Conservation (phyloP, 257 asterid genomes). For the Solanum appendiculatum region DNA sequence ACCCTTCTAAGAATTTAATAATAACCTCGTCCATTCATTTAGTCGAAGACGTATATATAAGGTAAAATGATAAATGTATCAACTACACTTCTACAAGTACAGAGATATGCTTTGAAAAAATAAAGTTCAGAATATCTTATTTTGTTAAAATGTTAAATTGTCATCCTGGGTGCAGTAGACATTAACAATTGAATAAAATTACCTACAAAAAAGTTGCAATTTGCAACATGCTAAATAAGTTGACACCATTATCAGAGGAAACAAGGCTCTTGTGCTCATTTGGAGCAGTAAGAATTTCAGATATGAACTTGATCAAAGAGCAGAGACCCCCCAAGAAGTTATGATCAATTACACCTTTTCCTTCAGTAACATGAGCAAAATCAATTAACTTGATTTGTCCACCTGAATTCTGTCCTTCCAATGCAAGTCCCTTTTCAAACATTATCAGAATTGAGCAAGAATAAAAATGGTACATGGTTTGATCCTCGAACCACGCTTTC, state of each 20-base stretch:
- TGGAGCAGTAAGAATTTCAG: conserved; percentile 50
- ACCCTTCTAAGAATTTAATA: not conserved
- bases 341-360: conserved; percentile 67
- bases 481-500: conserved; percentile 94
- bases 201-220: not conserved
- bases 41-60: not conserved
- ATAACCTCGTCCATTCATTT: not conserved
- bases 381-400: conserved; percentile 69
- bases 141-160: not conserved
- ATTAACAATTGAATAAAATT: not conserved
- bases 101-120: not conserved
- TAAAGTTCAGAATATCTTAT: not conserved
- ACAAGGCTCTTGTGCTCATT: conserved; percentile 26
- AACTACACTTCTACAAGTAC: not conserved
- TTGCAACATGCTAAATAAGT: not conserved
- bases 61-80: not conserved
- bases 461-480: conserved; percentile 65
- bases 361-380: conserved; percentile 78
- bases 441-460: conserved; percentile 60
- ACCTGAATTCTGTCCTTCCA: conserved; percentile 36
- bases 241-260: conserved; percentile 17
- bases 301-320: conserved; percentile 69
- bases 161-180: not conserved
- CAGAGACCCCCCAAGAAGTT: conserved; percentile 88
- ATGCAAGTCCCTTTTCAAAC: conserved; percentile 56